A percentile compares a stretch with the other conserved stretches of the same genome.
These are phyloP conservation scores for Coelastrella sp. DNA, from an alignment of 139 green algal species.

Conservation along the genomic window DNA sequence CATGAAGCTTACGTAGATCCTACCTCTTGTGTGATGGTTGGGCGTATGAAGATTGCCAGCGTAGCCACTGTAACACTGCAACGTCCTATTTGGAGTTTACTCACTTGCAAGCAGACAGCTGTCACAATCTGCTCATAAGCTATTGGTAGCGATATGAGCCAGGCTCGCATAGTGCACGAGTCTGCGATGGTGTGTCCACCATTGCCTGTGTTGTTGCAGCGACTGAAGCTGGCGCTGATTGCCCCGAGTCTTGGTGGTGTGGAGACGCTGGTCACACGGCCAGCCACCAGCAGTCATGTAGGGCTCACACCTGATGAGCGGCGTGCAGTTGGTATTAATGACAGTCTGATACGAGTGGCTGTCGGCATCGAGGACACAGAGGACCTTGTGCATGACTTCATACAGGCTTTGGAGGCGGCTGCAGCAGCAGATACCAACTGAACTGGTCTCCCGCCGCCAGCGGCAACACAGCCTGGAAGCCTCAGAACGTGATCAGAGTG, in stretches of 20 bases:
- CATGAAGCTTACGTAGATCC: too few species aligned
- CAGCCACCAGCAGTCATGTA: slow-evolving; percentile 84
- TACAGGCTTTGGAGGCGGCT: slow-evolving; percentile 60
- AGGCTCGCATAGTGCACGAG: too few species aligned
- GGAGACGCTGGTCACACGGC: slow-evolving; percentile 94
- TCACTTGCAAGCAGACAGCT: too few species aligned
- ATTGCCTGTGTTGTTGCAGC: slow-evolving; percentile 64
- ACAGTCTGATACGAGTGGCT: slow-evolving; percentile 77
- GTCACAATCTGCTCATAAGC: too few species aligned
- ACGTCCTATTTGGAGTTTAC: too few species aligned
- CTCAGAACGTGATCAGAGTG: neutral
- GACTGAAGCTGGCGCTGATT: slow-evolving; percentile 91
- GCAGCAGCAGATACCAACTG: neutral
- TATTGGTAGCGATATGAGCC: too few species aligned
- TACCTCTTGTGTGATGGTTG: too few species aligned
- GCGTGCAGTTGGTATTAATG: slow-evolving; percentile 73
- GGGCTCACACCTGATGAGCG: slow-evolving; percentile 66
- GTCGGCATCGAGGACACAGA: slow-evolving; percentile 78
- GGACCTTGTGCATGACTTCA: slow-evolving; percentile 75
- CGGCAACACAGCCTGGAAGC: neutral
- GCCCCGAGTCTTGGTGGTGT: slow-evolving; percentile 93
- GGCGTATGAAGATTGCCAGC: too few species aligned
- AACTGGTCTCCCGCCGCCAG: neutral
- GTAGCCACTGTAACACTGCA: too few species aligned
- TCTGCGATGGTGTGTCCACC: neutral